Percentiles rank a stretch among this genome's conserved stretches.
phyloP scores from a whole-genome alignment of 768 basidiomycete genomes.

The Psilocybe cubensis region DNA sequence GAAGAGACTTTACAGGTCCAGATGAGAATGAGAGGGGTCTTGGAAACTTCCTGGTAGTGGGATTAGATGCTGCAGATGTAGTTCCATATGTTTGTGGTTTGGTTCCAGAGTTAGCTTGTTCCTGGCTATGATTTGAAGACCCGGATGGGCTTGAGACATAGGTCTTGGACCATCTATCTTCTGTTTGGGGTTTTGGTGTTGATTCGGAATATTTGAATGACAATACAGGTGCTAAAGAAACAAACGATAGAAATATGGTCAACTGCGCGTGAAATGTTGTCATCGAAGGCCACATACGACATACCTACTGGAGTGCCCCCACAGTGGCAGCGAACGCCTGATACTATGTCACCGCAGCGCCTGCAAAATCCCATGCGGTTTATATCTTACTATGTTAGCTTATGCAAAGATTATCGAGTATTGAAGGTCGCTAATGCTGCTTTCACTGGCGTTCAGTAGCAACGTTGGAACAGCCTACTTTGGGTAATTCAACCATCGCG shows the following conservation, averaged over 20 bases:
- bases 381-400: neutral
- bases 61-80: conserved; percentile 8
- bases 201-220: conserved; percentile 59
- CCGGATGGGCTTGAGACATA: conserved; percentile 58
- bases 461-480: no score
- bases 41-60: conserved; percentile 52
- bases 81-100: neutral
- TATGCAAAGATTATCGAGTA: neutral
- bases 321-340: conserved; percentile 73
- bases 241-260: neutral
- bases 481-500: no score
- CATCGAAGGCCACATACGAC: conserved; percentile 25
- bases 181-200: conserved; percentile 36
- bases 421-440: no score
- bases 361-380: conserved; percentile 79
- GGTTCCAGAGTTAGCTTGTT: conserved; percentile 3
- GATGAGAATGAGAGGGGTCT: conserved; percentile 43
- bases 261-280: neutral
- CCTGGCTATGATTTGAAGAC: neutral
- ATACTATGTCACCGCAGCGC: conserved; percentile 83
- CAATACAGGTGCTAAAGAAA: conserved; percentile 61
- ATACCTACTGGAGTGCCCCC: conserved; percentile 80
- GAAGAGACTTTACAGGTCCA: conserved; percentile 36
- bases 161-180: conserved; percentile 82
- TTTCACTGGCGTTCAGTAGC: no score